phyloP scores from a whole-genome alignment of 371 early-diverging fungal genomes.

The Apophysomyces sp. region DNA sequence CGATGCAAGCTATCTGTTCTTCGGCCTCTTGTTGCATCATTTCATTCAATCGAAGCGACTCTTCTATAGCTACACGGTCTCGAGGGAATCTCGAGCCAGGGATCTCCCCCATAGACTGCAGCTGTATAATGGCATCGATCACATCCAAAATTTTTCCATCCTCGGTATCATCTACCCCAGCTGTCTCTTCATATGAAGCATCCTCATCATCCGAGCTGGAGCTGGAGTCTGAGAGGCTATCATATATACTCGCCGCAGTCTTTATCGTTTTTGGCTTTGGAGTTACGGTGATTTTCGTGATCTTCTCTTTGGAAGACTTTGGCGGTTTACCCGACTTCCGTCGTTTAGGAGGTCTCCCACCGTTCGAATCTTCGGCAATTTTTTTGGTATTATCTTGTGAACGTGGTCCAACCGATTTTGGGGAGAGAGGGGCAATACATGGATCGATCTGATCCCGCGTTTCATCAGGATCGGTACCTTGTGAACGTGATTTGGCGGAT shows the following conservation, averaged over 20 bases:
- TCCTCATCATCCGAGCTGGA: background rate
- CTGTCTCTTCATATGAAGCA: background rate
- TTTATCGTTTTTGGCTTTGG: background rate
- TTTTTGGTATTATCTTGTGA: no score
- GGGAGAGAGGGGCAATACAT: no score
- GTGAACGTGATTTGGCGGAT: no score
- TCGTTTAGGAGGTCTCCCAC: background rate
- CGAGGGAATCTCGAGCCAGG: background rate
- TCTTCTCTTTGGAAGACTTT: background rate
- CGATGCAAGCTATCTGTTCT: slow-evolving; percentile 15
- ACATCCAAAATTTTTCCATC: background rate
- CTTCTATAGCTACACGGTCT: slow-evolving; percentile 5
- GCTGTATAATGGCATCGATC: background rate
- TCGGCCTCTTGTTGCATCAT: slow-evolving; percentile 14
- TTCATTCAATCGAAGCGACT: slow-evolving; percentile 22
- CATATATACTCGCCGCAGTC: background rate
- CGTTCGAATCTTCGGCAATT: background rate
- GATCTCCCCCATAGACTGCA: background rate
- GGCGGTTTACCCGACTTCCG: background rate
- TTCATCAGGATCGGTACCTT: no score
- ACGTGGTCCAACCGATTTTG: no score
- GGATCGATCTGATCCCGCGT: no score
- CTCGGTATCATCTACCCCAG: background rate
- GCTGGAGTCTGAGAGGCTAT: no score
- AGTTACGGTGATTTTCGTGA: background rate